These are phyloP conservation scores for Diplogelasinospora grovesii DNA, from an alignment of 495 filamentous ascomycete species.

Conservation along the genomic window DNA sequence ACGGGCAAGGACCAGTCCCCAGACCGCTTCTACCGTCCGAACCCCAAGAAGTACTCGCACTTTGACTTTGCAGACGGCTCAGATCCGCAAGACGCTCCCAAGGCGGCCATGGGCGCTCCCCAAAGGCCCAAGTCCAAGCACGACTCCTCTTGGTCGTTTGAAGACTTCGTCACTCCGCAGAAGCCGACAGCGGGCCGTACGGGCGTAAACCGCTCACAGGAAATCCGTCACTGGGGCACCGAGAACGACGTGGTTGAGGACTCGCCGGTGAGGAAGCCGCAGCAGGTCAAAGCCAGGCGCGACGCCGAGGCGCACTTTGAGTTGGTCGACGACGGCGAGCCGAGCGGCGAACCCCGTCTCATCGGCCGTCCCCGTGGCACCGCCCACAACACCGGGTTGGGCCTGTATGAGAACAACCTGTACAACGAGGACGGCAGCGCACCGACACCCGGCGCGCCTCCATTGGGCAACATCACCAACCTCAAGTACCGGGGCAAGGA, in stretches of 20 bases:
- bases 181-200: conserved; percentile 47
- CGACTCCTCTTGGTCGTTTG: conserved; percentile 71
- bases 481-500: conserved; percentile 60
- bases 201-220: conserved; percentile 41
- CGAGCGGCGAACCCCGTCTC: conserved; percentile 48
- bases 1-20: conserved; percentile 29
- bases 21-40: conserved; percentile 48
- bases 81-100: conserved; percentile 30
- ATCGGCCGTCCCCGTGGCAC: conserved; percentile 38
- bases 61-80: conserved; percentile 74
- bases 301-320: conserved; percentile 75
- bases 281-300: conserved; percentile 60
- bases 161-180: conserved; percentile 74
- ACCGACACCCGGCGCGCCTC: conserved; percentile 21
- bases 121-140: conserved; percentile 54
- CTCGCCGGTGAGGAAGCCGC: conserved; percentile 48
- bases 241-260: conserved; percentile 58
- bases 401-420: conserved; percentile 71
- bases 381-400: conserved; percentile 54
- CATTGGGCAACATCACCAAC: conserved; percentile 58
- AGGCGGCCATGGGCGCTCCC: conserved; percentile 17
- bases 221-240: conserved; percentile 63
- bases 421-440: conserved; percentile 48
- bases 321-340: conserved; percentile 23
- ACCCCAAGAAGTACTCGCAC: conserved; percentile 75